Percentiles rank a stretch among this genome's conserved stretches.
These are phyloP conservation scores for Fraxinus floribunda DNA, from an alignment of 305 asterid genomes.

Conservation along the genomic window DNA sequence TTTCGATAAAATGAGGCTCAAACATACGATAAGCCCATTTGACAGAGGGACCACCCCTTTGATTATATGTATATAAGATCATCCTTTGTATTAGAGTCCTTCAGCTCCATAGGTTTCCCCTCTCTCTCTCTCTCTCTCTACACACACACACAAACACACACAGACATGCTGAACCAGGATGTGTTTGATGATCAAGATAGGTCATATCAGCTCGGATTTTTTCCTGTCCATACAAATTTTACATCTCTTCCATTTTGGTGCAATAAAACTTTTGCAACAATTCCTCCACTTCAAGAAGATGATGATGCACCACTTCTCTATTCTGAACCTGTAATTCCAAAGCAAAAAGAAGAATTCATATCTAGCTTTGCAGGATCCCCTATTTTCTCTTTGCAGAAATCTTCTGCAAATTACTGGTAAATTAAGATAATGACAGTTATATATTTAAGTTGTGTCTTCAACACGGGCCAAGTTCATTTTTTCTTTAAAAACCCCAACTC, in stretches of 20 bases:
- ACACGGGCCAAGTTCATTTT: not conserved
- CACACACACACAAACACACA: not conserved
- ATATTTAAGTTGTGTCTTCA: not conserved
- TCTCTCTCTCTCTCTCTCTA: not conserved
- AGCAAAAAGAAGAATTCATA: constrained; percentile 39
- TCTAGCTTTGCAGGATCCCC: constrained; percentile 51
- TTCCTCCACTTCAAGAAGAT: constrained; percentile 27
- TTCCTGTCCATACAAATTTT: constrained; percentile 46
- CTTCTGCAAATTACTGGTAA: constrained; percentile 62
- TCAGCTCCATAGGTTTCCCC: not conserved
- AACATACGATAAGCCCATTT: not conserved
- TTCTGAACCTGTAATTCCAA: constrained; percentile 32
- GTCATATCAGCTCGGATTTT: constrained; percentile 61
- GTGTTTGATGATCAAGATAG: constrained; percentile 65
- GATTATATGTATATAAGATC: not conserved
- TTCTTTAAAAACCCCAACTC: not conserved
- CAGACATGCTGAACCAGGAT: constrained; percentile 43
- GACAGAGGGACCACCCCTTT: not conserved
- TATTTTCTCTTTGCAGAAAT: constrained; percentile 60
- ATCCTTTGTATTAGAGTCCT: not conserved
- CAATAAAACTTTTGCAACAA: constrained; percentile 50
- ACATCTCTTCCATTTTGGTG: constrained; percentile 40
- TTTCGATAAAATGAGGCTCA: not conserved
- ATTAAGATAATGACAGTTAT: not conserved
- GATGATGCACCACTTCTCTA: constrained; percentile 28